Base-by-base conservation (phyloP, 768 basidiomycete species). In the Mycena latifolia region DNA sequence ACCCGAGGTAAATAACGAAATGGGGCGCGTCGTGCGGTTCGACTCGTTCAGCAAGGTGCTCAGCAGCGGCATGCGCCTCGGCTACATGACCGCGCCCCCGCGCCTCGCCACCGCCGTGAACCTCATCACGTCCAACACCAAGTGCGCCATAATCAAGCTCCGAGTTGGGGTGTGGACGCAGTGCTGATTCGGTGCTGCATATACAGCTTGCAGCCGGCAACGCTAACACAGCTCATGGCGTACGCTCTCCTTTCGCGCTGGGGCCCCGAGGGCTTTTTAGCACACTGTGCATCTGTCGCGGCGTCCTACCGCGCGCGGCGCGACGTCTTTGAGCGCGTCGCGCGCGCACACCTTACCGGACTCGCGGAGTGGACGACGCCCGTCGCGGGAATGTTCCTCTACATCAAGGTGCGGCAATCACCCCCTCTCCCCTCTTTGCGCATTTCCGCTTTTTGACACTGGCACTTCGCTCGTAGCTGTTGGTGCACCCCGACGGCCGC, bases 351-450 rank as follows among this genome's bases (percentile, higher is more conserved):
- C 71, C 84, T 93, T 22, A 78, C 80, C 28, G 90, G 86, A 1
- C 77, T 92, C 24, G 91, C 85, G 29, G 81, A 86, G 73, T 87
- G 85, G 86, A 77, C 73, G 46, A 77, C 77, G 0, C 89, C 88
- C 9, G 82, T 84, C 3, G 86, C 88, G 31, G 89, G 90, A 48
- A 91, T 92, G 91, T 93, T 92, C 80, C 82, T 91, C 67, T 92
- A 89, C 84, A 85, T 52, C 15, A 86, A 78, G 77, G 69, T 72
- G 20, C 29, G 54, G n/a, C n/a, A n/a, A n/a, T n/a, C n/a, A n/a
- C n/a, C n/a, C n/a, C n/a, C n/a, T n/a, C n/a, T n/a, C n/a, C n/a
- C n/a, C n/a, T n/a, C n/a, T n/a, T n/a, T n/a, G n/a, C n/a, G n/a
- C n/a, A n/a, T n/a, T n/a, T n/a, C n/a, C n/a, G n/a, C n/a, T n/a